phyloP scores from a whole-genome alignment of 441 rosid genomes.

The Metrosideros polymorpha region DNA sequence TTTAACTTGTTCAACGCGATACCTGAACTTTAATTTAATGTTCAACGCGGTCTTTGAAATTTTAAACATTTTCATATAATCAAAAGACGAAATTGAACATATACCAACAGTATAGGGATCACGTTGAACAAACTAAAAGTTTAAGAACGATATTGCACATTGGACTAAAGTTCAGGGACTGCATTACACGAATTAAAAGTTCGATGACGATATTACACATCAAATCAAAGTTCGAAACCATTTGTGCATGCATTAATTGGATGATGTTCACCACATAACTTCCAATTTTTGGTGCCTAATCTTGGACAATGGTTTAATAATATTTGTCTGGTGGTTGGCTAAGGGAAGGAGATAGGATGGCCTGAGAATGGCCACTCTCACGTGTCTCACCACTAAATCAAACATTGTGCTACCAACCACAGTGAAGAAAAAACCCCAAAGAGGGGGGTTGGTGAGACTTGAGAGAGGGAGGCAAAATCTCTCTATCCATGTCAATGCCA shows the following conservation, averaged over 20 bases:
- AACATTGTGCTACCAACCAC: background rate
- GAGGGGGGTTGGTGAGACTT: background rate
- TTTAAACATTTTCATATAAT: too few relatives aligned
- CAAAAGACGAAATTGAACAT: too few relatives aligned
- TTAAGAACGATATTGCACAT: too few relatives aligned
- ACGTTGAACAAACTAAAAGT: too few relatives aligned
- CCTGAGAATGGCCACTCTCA: background rate
- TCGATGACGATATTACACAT: accelerated
- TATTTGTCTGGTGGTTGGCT: background rate
- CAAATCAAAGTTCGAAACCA: background rate
- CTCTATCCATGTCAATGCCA: background rate
- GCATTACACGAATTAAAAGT: accelerated
- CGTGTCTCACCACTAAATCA: background rate
- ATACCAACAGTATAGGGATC: too few relatives aligned
- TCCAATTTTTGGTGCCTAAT: background rate
- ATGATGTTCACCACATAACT: background rate
- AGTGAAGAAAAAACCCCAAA: background rate
- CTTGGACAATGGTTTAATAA: background rate
- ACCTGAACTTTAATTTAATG: too few relatives aligned
- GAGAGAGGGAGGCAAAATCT: background rate
- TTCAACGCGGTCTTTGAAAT: too few relatives aligned
- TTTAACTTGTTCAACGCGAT: too few relatives aligned
- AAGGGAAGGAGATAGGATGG: background rate
- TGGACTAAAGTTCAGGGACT: too few relatives aligned
- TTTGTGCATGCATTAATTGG: background rate